Percentiles rank a stretch among this genome's conserved stretches.
Evolutionary conservation across 805 yeast genomes (phyloP).

Genomic region (Candida broadrunensis): DNA sequence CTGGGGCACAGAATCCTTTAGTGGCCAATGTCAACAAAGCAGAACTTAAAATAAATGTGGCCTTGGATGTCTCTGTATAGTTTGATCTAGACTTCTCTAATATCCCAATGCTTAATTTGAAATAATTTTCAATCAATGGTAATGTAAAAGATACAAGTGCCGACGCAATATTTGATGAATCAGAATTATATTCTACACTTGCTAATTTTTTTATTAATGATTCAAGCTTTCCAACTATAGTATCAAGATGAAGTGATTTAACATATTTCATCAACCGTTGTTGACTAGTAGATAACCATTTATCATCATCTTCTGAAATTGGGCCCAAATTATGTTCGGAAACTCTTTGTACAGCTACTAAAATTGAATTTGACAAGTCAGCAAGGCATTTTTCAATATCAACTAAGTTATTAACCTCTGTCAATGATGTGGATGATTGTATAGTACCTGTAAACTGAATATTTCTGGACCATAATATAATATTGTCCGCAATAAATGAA

Average conservation of each 20-base stretch:
- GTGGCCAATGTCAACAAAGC: slow-evolving; percentile 61
- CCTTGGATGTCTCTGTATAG: slow-evolving; percentile 56
- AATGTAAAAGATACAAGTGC: slow-evolving; percentile 54
- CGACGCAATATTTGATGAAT: slow-evolving; percentile 35
- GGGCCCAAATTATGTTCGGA: slow-evolving; percentile 31
- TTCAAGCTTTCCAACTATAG: slow-evolving; percentile 33
- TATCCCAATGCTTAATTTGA: slow-evolving; percentile 43
- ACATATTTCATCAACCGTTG: slow-evolving; percentile 39
- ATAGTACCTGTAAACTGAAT: slow-evolving; percentile 15
- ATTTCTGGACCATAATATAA: slow-evolving; percentile 45
- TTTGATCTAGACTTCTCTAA: slow-evolving; percentile 42
- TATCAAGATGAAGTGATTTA: slow-evolving; percentile 39
- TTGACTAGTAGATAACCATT: slow-evolving; percentile 63
- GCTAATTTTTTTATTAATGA: slow-evolving; percentile 32
- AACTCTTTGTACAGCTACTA: slow-evolving; percentile 66
- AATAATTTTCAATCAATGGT: slow-evolving; percentile 65
- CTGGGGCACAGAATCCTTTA: slow-evolving; percentile 92
- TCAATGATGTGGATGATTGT: slow-evolving; percentile 22
- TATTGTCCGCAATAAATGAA: slow-evolving; percentile 47
- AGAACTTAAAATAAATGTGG: slow-evolving; percentile 56
- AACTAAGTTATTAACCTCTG: slow-evolving; percentile 18
- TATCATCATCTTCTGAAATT: slow-evolving; percentile 47
- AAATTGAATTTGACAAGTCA: slow-evolving; percentile 52
- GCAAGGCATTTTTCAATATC: slow-evolving; percentile 48
- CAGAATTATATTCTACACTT: slow-evolving; percentile 32